phyloP scores from a whole-genome alignment of 2,329 filamentous ascomycete genomes.

The Colletotrichum simmondsii region DNA sequence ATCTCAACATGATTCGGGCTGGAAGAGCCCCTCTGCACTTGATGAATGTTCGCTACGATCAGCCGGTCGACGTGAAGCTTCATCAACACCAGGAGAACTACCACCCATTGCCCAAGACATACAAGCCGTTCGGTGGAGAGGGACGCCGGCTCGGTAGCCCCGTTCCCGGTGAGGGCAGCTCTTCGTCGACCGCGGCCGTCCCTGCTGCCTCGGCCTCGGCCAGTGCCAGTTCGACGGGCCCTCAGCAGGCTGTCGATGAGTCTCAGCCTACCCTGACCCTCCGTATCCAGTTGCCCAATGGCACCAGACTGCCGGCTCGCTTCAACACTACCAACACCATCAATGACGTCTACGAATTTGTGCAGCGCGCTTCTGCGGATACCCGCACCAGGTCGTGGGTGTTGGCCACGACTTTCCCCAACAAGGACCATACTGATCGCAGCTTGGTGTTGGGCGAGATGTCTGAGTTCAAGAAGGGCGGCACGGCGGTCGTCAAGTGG shows the following conservation, averaged over 20 bases:
- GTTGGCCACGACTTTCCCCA: conserved; percentile 85
- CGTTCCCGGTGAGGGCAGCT: conserved; percentile 68
- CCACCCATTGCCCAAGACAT: conserved; percentile 77
- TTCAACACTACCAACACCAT: conserved; percentile 86
- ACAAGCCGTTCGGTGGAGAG: conserved; percentile 78
- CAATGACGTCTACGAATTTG: conserved; percentile 81
- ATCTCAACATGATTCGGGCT: conserved; percentile 79
- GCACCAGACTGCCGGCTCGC: conserved; percentile 79
- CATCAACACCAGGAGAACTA: conserved; percentile 82
- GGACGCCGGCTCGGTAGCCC: conserved; percentile 82
- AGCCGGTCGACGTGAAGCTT: conserved; percentile 83
- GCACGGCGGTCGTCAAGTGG: conserved; percentile 74
- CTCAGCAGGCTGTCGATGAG: conserved; percentile 60
- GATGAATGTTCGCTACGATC: conserved; percentile 79
- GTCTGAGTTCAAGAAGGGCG: conserved; percentile 73
- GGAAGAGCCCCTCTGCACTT: conserved; percentile 82
- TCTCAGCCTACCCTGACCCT: conserved; percentile 76
- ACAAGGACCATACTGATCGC: conserved; percentile 81
- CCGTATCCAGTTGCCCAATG: conserved; percentile 82
- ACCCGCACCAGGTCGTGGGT: conserved; percentile 73
- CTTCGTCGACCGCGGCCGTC: conserved; percentile 21
- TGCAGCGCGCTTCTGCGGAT: conserved; percentile 70
- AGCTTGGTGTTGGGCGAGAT: conserved; percentile 67
- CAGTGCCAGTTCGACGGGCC: conserved; percentile 44
- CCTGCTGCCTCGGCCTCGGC: conserved; percentile 38